A percentile compares a stretch with the other conserved stretches of the same genome.
Conservation (phyloP, 164 flowering plant species). For the Berberis thunbergii region DNA sequence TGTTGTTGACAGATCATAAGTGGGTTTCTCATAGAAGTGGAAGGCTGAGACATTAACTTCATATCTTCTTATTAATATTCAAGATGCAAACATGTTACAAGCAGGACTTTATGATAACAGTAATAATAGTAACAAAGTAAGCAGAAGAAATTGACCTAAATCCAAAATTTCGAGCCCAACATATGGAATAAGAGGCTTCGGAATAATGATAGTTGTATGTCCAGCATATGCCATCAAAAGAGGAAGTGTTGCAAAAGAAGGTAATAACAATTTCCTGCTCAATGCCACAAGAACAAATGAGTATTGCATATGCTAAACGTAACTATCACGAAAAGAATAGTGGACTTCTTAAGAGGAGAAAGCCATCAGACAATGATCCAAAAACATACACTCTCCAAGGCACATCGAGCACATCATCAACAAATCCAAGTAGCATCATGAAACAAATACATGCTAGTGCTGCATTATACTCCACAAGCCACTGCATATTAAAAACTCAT, state of each 20-base stretch:
- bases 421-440: conserved; percentile 93
- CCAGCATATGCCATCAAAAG: conserved; percentile 99
- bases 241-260: conserved; percentile 86
- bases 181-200: conserved; percentile 81
- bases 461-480: conserved; percentile 97
- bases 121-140: too few species aligned
- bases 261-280: conserved; percentile 75
- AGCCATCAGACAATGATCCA: conserved; percentile 1
- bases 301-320: background rate
- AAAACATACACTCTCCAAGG: conserved; percentile 98
- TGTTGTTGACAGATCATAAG: too few species aligned
- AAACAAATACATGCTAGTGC: conserved; percentile 86
- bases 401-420: conserved; percentile 92
- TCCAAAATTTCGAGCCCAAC: conserved; percentile 66
- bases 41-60: too few species aligned
- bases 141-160: conserved; percentile 44
- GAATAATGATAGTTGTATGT: conserved; percentile 79
- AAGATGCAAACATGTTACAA: too few species aligned
- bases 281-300: conserved; percentile 14
- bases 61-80: too few species aligned
- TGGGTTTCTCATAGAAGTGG: too few species aligned
- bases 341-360: background rate
- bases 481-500: conserved; percentile 35
- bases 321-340: background rate
- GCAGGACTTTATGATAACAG: too few species aligned